A percentile compares a stretch with the other conserved stretches of the same genome.
Evolutionary conservation across 768 basidiomycete genomes (phyloP).

Genomic region (Sporobolomyces roseus): DNA sequence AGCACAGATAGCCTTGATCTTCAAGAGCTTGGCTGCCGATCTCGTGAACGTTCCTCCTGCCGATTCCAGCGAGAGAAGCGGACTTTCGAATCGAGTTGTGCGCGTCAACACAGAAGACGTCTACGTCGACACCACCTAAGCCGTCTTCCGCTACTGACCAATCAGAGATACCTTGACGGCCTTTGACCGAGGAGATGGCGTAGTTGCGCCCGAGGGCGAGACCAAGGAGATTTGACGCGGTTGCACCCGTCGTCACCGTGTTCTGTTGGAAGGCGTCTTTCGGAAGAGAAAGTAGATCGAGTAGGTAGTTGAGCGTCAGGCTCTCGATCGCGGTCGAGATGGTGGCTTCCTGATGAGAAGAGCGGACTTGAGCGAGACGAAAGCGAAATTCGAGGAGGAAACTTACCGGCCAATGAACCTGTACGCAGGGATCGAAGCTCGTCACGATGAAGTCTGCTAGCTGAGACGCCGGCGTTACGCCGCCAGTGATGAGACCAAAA

Average conservation of each 20-base stretch:
- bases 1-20: constrained; percentile 31
- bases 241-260: constrained; percentile 53
- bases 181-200: constrained; percentile 44
- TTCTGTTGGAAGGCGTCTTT: constrained; percentile 46
- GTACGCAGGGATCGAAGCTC: constrained; percentile 51
- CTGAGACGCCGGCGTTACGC: constrained; percentile 49
- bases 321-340: constrained; percentile 41
- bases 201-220: constrained; percentile 52
- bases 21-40: constrained; percentile 25
- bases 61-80: constrained; percentile 51
- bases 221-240: constrained; percentile 52
- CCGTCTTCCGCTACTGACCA: constrained; percentile 52
- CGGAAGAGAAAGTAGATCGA: constrained; percentile 41
- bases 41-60: constrained; percentile 50
- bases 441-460: constrained; percentile 51
- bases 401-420: constrained; percentile 46
- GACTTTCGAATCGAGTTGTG: constrained; percentile 53
- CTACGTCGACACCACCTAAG: constrained; percentile 45
- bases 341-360: constrained; percentile 44
- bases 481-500: constrained; percentile 44
- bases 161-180: not conserved
- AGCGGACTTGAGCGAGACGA: constrained; percentile 25
- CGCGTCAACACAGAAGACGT: constrained; percentile 49
- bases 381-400: not conserved
- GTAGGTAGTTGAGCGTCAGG: constrained; percentile 39